These are phyloP conservation scores for Crithidia mellificae DNA, from an alignment of 208 protist genomes.

Conservation along the genomic window DNA sequence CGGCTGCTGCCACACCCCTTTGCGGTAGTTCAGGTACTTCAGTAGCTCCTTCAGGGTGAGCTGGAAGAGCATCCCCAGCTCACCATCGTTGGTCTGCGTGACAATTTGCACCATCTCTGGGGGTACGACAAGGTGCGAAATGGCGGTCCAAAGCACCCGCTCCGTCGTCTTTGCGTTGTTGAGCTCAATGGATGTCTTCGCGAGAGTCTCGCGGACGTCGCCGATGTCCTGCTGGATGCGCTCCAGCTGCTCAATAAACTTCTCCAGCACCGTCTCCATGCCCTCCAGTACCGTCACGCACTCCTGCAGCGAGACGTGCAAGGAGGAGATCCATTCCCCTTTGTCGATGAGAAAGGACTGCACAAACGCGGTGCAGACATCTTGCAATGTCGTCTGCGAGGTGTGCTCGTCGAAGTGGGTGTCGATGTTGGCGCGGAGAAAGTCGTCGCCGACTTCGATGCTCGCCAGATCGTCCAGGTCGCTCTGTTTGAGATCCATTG, in stretches of 20 bases:
- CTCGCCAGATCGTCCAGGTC: slow-evolving; percentile 67
- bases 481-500: slow-evolving; percentile 27
- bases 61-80: slow-evolving; percentile 74
- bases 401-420: slow-evolving; percentile 40
- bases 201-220: slow-evolving; percentile 66
- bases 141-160: slow-evolving; percentile 52
- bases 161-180: slow-evolving; percentile 52
- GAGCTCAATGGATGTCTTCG: slow-evolving; percentile 47
- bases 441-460: slow-evolving; percentile 59
- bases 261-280: slow-evolving; percentile 68
- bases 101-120: slow-evolving; percentile 82
- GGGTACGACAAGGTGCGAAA: slow-evolving; percentile 66
- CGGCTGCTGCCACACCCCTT: slow-evolving; percentile 37
- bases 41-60: slow-evolving; percentile 55
- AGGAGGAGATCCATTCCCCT: slow-evolving; percentile 49
- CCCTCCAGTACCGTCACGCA: slow-evolving; percentile 60
- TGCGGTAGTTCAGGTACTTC: slow-evolving; percentile 63
- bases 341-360: slow-evolving; percentile 61
- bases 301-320: slow-evolving; percentile 60
- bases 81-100: slow-evolving; percentile 65
- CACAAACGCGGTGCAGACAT: slow-evolving; percentile 72
- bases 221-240: slow-evolving; percentile 74
- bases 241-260: slow-evolving; percentile 68
- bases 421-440: slow-evolving; percentile 47
- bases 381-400: slow-evolving; percentile 42